Base-by-base conservation (phyloP, 2,329 filamentous ascomycete genomes). In the Zelopaecilomyces penicillatus region DNA sequence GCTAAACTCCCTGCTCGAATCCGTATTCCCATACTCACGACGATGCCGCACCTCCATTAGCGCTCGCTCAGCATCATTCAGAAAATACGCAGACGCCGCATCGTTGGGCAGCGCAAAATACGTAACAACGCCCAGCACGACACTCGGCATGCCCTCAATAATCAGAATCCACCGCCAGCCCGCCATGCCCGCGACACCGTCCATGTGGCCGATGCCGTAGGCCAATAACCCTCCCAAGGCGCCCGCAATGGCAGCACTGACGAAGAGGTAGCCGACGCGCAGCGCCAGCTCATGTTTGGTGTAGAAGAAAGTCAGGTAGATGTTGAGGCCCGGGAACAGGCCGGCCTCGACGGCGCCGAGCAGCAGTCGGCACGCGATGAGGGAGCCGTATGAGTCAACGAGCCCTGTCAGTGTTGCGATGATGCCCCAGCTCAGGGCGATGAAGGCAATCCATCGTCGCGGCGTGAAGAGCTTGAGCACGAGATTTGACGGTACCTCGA, bases 241-340 rank as follows among this genome's bases (percentile, higher is more conserved):
- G 3, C 85, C 85, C 0, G 84, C 83, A 4, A 87, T 68, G 2
- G 85, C 84, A 1, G 84, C 76, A 37, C 73, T 78, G 41, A 84
- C 80, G 57, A 88, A 87, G 0, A 89, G 71, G 53, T 86, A 87
- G 2, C 82, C 83, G 3, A 87, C 80, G 3, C 85, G 78, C 36
- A 87, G 64, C 4, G 83, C 84, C 2, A 88, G 73, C 62, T 89
- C 85, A 29, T 74, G 72, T 56, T 83, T 84, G 39, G 79, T 84
- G 65, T 89, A 89, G 68, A 87, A 88, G 52, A 87, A 75, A 0
- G 84, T 87, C 12, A 89, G 70, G 53, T 87, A 87, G 12, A 83
- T 65, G 5, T 76, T 80, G 51, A 85, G 64, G 0, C 83, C 83
- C 0, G 84, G 83, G 51, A 87, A 86, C 1, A 87, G 65, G 0